Base-by-base conservation (phyloP, 192 early-diverging fungal species). In the Linderina pennispora region DNA sequence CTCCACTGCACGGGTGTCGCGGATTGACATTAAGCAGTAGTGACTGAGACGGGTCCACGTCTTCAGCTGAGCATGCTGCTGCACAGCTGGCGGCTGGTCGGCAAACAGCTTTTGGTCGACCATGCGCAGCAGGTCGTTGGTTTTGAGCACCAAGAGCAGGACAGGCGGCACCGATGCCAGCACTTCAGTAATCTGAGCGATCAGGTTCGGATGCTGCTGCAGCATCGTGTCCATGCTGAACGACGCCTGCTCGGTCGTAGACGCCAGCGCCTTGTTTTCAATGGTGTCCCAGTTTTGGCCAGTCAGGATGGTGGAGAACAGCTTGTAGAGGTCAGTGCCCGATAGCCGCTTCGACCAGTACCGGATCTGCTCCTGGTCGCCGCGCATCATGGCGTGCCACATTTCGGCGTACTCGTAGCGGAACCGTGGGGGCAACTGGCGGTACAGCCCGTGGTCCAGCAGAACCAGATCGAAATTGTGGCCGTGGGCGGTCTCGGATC, bases 391-490 rank as follows among this genome's bases (percentile, higher is more conserved):
- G 2, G 89, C 74, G 14, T 69, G 77, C 94, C 94, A 97, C 49
- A 97, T 78, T 41, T 87, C 81, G 1, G 91, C 90, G 47, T 95
- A 97, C 57, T 92, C 81, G 26, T 83, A 65, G 16, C 85, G 75
- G 64, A 94, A 84, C 24, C 77, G 72, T 3, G 74, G 52, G 8
- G 83, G 45, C 21, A 97, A 65, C 14, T 76, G 72, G 16, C 91
- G 83, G 67, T 97, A 97, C 33, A 97, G 62, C 19, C 94, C 94
- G 68, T 97, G 94, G 45, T 88, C 86, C 46, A 88, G 61, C 21
- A 97, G 67, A 11, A 94, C 84, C 15, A 97, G 70, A 35, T 92
- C 85, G 72, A 97, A 97, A 58, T 94, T 93, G 45, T 70, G 68
- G 33, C 68, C 77, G 8, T 67, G 83, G 1, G 65, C 47, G 35